Conservation (phyloP, 140 eudicot species). For the Ambrosia hybrid region DNA sequence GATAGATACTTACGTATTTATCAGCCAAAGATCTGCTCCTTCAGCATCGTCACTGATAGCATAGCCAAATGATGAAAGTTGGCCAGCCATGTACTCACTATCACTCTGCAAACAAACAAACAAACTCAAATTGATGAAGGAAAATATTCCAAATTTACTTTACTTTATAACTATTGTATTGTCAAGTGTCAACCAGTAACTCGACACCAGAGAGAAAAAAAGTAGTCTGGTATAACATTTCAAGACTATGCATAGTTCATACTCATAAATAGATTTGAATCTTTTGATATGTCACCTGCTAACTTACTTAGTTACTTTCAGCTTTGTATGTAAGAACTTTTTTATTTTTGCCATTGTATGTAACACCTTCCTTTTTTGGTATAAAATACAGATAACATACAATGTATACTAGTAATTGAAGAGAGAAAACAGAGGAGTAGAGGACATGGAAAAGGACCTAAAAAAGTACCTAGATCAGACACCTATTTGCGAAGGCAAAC, state of each 20-base stretch:
- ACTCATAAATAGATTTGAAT: not conserved
- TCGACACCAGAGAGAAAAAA: not conserved
- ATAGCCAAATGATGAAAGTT: slow-evolving; percentile 94
- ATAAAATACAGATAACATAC: too few relatives aligned
- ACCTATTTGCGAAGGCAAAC: too few relatives aligned
- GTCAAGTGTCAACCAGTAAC: not conserved
- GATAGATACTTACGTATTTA: slow-evolving; percentile 71
- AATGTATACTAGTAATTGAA: too few relatives aligned
- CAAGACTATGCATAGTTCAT: not conserved
- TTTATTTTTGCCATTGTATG: not conserved
- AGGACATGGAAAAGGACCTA: too few relatives aligned
- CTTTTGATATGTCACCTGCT: not conserved
- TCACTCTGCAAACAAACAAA: slow-evolving; percentile 64
- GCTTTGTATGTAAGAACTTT: not conserved
- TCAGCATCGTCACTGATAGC: slow-evolving; percentile 73
- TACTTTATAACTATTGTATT: not conserved
- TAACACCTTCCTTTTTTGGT: not conserved
- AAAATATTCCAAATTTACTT: not conserved
- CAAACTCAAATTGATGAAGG: not conserved
- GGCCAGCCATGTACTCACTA: slow-evolving; percentile 99
- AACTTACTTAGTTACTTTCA: not conserved
- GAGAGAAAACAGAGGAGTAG: too few relatives aligned
- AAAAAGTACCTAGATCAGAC: too few relatives aligned
- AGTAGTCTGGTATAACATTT: not conserved
- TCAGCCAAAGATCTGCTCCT: slow-evolving; percentile 93